Evolutionary conservation across 306 rosid genomes (phyloP), one percentile per base, ranked within the genome.

Genomic region (Begonia fuchsioides): DNA sequence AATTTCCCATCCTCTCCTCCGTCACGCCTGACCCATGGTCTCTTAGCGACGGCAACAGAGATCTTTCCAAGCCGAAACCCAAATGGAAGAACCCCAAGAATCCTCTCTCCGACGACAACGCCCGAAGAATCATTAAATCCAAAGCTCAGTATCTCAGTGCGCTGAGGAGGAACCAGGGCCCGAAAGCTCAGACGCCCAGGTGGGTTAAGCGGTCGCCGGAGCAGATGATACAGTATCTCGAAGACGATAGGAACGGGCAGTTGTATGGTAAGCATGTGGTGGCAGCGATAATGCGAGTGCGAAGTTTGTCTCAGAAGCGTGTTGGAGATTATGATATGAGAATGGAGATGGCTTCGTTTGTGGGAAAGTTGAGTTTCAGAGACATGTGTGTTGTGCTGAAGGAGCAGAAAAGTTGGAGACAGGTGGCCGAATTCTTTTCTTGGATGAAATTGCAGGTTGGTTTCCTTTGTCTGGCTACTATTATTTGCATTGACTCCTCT

Each of bases 381-480:
- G 97, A 88, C 69, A 88, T 88, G 97, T 88, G 97, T 19, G 68
- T n/a, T n/a, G n/a, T n/a, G n/a, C n/a, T n/a, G n/a, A n/a, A n/a
- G n/a, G n/a, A n/a, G n/a, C n/a, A n/a, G 61, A 88, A 71, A 39
- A 85, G 93, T 13, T 88, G 97, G 97, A 74, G 81, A 67, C 97
- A 88, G 55, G 97, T 62, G 10, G 64, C 81, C 14, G 95, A 88
- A 68, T 77, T 88, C 43, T 84, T 88, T 64, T 58, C 63, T 49
- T 88, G 97, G 97, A 88, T 88, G 97, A 88, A 84, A 69, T 71
- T 88, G 62, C 97, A 88, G 95, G 97, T 83, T 43, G 43, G 60
- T 15, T 39, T 53, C n/a, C 16, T 12, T n/a, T 20, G 26, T 13
- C 51, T 26, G 10, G 32, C 50, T 53, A 3, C 38, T 3, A n/a